Evolutionary conservation across 2,329 filamentous ascomycete genomes (phyloP).

Genomic region (Ustilaginoidea virens): DNA sequence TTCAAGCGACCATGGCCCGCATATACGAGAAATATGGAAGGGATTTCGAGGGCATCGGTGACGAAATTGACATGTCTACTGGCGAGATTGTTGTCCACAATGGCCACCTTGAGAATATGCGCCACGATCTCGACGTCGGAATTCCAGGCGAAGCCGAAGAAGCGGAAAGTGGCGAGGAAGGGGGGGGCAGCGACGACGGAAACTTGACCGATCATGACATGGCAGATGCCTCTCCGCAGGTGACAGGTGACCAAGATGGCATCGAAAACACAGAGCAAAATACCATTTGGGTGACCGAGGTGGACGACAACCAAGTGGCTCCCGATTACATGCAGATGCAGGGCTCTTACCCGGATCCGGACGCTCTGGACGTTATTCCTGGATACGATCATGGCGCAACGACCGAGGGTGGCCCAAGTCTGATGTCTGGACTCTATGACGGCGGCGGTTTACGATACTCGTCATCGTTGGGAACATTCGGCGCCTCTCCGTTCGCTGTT

Average conservation of each 20-base stretch:
- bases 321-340: constrained; percentile 4
- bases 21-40: constrained; percentile 82
- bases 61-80: constrained; percentile 76
- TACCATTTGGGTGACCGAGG: constrained; percentile 1
- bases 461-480: constrained; percentile 5
- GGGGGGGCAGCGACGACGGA: constrained; percentile 4
- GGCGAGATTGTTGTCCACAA: constrained; percentile 80
- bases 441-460: constrained; percentile 4
- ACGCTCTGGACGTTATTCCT: constrained; percentile 1
- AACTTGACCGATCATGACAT: constrained; percentile 7
- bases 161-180: constrained; percentile 3
- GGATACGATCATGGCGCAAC: constrained; percentile 1
- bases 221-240: neutral
- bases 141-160: constrained; percentile 1
- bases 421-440: constrained; percentile 5
- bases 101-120: constrained; percentile 59
- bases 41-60: constrained; percentile 70
- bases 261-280: constrained; percentile 5
- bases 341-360: constrained; percentile 4
- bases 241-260: constrained; percentile 2
- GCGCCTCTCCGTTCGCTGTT: constrained; percentile 9
- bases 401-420: constrained; percentile 1
- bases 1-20: constrained; percentile 72
- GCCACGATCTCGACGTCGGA: constrained; percentile 36
- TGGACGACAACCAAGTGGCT: constrained; percentile 2